Base-by-base conservation (phyloP, 148 eudicot species). In the Arbutus unedo region DNA sequence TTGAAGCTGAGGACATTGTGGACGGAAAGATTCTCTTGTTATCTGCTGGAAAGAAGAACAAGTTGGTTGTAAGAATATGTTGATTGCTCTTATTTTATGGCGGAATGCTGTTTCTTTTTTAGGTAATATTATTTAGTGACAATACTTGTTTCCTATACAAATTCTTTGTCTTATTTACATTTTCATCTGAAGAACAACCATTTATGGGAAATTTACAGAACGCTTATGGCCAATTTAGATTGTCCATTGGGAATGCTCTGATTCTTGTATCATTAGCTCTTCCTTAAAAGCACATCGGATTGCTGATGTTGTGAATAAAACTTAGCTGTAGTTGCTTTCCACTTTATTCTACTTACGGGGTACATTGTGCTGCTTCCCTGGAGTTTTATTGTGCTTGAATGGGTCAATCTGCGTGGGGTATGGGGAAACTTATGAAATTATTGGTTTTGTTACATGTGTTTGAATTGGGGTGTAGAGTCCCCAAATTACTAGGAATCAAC, bases 31-130 rank as follows among this genome's bases (percentile, higher is more conserved):
- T 95, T 79, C 88, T 95, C 13, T 70, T 95, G 83, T 84, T 95
- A 78, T 95, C 98, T 56, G 97, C 98, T 3, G 98, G 98, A 77
- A 95, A 93, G 93, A 95, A 95, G 88, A 95, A 95, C 82, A 95
- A 93, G 85, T 92, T 95, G 91, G 93, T 95, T 87, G 97, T 95
- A 47, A 90, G 98, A 78, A 83, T 93, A 60, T 89, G 92, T 76
- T 95, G 86, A 90, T 60, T 51, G 62, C 31, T 74, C 56, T 55
- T 25, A 64, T 62, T 48, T 56, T 43, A 38, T 64, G 10, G 43
- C 74, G 23, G 57, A 47, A 64, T 48, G 38, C 41, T 79, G 57
- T 75, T 48, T n/a, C 4, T 19, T 74, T 74, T 74, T 21, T 49
- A 47, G 6, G 10, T 6, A 7, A n/a, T 74, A 15, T 73, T 48